Evolutionary conservation across 2,329 filamentous ascomycete species (phyloP).

Genomic region (Phaeophleospora eucalypticola): DNA sequence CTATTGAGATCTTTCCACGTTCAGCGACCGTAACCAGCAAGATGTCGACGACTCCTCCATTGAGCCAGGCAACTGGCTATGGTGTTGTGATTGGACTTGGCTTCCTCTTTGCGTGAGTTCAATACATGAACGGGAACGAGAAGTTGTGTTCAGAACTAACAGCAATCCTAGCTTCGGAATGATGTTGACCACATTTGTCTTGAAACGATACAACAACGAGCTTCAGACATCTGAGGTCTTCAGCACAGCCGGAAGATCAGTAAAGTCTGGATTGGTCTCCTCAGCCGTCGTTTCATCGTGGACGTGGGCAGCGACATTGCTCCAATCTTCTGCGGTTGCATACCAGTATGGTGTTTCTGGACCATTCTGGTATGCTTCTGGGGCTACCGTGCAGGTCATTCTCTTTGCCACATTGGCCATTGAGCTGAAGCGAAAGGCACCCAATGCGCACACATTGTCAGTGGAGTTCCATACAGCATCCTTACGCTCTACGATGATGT

Average conservation of each 20-base stretch:
- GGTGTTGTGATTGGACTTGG: slow-evolving; percentile 72
- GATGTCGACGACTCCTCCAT: slow-evolving; percentile 32
- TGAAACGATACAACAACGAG: slow-evolving; percentile 69
- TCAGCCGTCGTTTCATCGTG: slow-evolving; percentile 88
- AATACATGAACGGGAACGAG: no score
- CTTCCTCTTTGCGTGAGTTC: slow-evolving; percentile 61
- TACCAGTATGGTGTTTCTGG: slow-evolving; percentile 65
- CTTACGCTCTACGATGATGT: not conserved
- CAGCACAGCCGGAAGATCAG: slow-evolving; percentile 78
- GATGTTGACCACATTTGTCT: slow-evolving; percentile 67
- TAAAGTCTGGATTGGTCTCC: slow-evolving; percentile 83
- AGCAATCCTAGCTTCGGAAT: slow-evolving; percentile 63
- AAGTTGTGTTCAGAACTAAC: no score
- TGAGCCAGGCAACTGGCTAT: slow-evolving; percentile 65
- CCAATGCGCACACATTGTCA: slow-evolving; percentile 68
- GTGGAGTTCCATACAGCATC: no score
- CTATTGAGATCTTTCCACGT: no score
- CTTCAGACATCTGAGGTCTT: slow-evolving; percentile 91
- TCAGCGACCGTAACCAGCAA: no score
- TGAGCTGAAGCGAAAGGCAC: slow-evolving; percentile 78
- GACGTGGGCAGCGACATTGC: slow-evolving; percentile 69
- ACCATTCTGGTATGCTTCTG: slow-evolving; percentile 63
- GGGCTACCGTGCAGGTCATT: slow-evolving; percentile 78
- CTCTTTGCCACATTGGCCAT: slow-evolving; percentile 88
- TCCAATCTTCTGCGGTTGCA: slow-evolving; percentile 65